Percentiles rank a stretch among this genome's conserved stretches.
Evolutionary conservation across 805 yeast genomes (phyloP).

Genomic region (Myxozyma kluyveri): DNA sequence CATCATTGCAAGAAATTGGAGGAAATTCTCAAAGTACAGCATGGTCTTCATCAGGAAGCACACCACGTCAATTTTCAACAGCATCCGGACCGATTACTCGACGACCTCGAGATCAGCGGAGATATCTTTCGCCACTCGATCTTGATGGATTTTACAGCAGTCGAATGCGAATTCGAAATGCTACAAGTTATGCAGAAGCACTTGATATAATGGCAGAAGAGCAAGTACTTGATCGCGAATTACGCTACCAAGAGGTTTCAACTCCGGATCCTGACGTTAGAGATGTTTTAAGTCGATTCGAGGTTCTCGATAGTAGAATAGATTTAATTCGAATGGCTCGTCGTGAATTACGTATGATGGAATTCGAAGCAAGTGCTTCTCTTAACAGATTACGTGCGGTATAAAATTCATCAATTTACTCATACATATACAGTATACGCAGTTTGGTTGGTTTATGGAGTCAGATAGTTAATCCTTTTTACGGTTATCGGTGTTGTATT

Average conservation of each 20-base stretch:
- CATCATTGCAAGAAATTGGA: conserved; percentile 2
- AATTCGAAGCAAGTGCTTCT: conserved; percentile 8
- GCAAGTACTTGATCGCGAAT: neutral
- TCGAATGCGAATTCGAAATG: conserved; percentile 13
- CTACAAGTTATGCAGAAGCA: neutral
- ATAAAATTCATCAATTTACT: no score
- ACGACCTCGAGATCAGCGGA: neutral
- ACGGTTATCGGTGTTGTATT: no score
- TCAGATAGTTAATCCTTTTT: no score
- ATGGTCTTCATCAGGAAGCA: neutral
- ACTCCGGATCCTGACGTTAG: conserved; percentile 7
- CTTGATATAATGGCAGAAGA: neutral
- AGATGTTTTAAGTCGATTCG: conserved; percentile 10
- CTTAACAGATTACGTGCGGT: conserved; percentile 10
- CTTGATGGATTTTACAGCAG: conserved; percentile 24
- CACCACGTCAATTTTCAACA: neutral
- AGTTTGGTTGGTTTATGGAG: no score
- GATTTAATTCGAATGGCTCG: conserved; percentile 20
- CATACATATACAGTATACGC: no score
- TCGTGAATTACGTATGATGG: conserved; percentile 15
- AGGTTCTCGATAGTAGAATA: conserved; percentile 18
- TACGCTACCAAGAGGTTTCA: neutral
- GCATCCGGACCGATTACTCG: conserved; percentile 1
- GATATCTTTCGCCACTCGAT: conserved; percentile 21
- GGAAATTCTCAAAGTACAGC: neutral